Evolutionary conservation across 1,284 basidiomycete genomes (phyloP).

Genomic region (Cutaneotrichosporon daszewskae): DNA sequence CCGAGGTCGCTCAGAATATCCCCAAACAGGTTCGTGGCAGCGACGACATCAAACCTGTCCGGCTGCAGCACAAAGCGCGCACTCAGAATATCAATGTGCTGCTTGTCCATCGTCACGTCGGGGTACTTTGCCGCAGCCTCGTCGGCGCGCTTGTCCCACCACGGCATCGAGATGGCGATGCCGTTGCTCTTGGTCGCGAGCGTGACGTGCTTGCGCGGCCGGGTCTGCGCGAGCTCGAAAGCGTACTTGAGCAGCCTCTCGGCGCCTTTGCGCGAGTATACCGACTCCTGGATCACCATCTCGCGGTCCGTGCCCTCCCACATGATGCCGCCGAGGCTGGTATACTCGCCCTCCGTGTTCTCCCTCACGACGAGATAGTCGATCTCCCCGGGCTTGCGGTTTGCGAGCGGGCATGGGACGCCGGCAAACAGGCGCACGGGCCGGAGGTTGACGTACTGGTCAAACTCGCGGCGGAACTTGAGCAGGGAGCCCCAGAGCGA

Average conservation of each 20-base stretch:
- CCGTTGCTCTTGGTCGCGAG: constrained; percentile 55
- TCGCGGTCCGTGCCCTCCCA: constrained; percentile 60
- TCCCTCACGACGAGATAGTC: constrained; percentile 76
- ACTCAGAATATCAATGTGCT: constrained; percentile 52
- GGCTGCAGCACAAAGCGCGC: constrained; percentile 55
- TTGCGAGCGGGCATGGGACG: constrained; percentile 46
- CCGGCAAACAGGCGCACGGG: constrained; percentile 60
- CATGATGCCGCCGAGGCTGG: constrained; percentile 77
- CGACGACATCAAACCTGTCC: constrained; percentile 74
- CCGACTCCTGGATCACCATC: constrained; percentile 82
- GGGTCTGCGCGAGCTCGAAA: constrained; percentile 76
- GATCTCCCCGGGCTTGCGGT: constrained; percentile 71
- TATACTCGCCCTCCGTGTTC: constrained; percentile 98
- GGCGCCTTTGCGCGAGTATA: constrained; percentile 91
- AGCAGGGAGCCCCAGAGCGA: constrained; percentile 78
- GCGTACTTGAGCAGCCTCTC: constrained; percentile 88
- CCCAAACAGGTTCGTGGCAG: constrained; percentile 94
- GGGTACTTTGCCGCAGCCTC: constrained; percentile 53
- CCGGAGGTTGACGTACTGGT: constrained; percentile 57
- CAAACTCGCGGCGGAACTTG: constrained; percentile 53
- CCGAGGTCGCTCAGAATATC: constrained; percentile 88
- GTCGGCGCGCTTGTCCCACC: constrained; percentile 45
- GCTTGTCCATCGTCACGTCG: constrained; percentile 54
- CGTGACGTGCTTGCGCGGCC: constrained; percentile 55
- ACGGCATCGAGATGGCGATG: constrained; percentile 35